Conservation (phyloP, 495 filamentous ascomycete genomes). For the Aspergillus sclerotiicarbonarius region DNA sequence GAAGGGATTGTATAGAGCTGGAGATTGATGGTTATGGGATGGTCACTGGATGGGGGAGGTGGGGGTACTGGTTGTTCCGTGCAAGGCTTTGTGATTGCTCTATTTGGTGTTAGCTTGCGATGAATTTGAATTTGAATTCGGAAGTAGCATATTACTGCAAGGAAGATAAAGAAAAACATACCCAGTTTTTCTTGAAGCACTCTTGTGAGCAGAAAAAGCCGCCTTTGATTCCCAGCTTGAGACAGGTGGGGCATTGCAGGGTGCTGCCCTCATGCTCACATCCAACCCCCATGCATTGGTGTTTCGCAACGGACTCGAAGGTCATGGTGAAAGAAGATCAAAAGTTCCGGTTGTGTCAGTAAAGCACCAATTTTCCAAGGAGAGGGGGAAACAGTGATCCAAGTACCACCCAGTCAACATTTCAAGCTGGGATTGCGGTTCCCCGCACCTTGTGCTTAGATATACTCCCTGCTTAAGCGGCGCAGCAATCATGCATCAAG, state of each 20-base stretch:
- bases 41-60: constrained; percentile 75
- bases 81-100: constrained; percentile 77
- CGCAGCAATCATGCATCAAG: too few species aligned
- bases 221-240: constrained; percentile 77
- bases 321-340: neutral
- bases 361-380: too few species aligned
- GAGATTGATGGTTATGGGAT: constrained; percentile 86
- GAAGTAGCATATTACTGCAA: too few species aligned
- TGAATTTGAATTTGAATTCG: too few species aligned
- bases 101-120: constrained; percentile 32
- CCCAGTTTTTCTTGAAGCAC: constrained; percentile 98
- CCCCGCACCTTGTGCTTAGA: too few species aligned
- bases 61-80: constrained; percentile 74
- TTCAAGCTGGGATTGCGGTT: too few species aligned
- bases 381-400: too few species aligned
- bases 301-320: constrained; percentile 4
- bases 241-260: constrained; percentile 90
- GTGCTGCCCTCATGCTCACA: constrained; percentile 80
- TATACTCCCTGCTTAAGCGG: too few species aligned
- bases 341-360: too few species aligned
- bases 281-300: constrained; percentile 75
- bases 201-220: constrained; percentile 98
- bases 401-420: too few species aligned
- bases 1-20: constrained; percentile 85
- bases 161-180: constrained; percentile 52